A percentile compares a stretch with the other conserved stretches of the same genome.
phyloP scores from a whole-genome alignment of 2,329 filamentous ascomycete species.

The Bisporella sp. region DNA sequence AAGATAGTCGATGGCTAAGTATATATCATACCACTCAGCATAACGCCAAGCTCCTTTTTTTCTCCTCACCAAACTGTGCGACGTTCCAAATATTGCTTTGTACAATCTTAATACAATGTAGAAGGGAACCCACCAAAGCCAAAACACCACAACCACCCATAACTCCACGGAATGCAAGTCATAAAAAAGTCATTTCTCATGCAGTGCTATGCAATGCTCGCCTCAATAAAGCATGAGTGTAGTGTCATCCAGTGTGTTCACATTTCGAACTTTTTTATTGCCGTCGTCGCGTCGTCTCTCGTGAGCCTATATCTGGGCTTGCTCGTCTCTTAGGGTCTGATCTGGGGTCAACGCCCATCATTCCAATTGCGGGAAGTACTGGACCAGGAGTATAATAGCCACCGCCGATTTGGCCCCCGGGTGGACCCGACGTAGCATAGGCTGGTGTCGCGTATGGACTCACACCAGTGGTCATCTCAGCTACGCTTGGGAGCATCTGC shows the following conservation, averaged over 20 bases:
- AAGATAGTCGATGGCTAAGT: too few relatives aligned
- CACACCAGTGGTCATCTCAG: slow-evolving; percentile 57
- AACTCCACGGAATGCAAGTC: slow-evolving; percentile 12
- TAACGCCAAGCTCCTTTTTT: too few relatives aligned
- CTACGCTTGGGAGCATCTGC: slow-evolving; percentile 48
- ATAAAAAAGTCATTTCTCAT: slow-evolving; percentile 15
- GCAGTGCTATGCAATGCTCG: slow-evolving; percentile 11
- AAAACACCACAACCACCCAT: slow-evolving; percentile 9
- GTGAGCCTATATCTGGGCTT: slow-evolving; percentile 39
- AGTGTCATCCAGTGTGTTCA: slow-evolving; percentile 11
- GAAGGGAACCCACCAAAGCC: slow-evolving; percentile 7
- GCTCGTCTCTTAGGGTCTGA: slow-evolving; percentile 43
- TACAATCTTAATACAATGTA: slow-evolving; percentile 18
- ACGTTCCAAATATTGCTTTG: too few relatives aligned
- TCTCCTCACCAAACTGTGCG: too few relatives aligned
- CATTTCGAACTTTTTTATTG: slow-evolving; percentile 20
- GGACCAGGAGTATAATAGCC: slow-evolving; percentile 35
- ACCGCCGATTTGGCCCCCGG: slow-evolving; percentile 5
- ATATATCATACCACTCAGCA: too few relatives aligned
- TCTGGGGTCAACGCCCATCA: slow-evolving; percentile 12
- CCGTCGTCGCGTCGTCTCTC: slow-evolving; percentile 40
- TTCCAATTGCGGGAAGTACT: slow-evolving; percentile 26
- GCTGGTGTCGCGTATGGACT: slow-evolving; percentile 54
- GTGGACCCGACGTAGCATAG: slow-evolving; percentile 35
- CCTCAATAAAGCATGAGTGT: slow-evolving; percentile 11